Evolutionary conservation across 495 filamentous ascomycete genomes (phyloP), one percentile per base, ranked within the genome.

Genomic region (Lophium mytilinum): DNA sequence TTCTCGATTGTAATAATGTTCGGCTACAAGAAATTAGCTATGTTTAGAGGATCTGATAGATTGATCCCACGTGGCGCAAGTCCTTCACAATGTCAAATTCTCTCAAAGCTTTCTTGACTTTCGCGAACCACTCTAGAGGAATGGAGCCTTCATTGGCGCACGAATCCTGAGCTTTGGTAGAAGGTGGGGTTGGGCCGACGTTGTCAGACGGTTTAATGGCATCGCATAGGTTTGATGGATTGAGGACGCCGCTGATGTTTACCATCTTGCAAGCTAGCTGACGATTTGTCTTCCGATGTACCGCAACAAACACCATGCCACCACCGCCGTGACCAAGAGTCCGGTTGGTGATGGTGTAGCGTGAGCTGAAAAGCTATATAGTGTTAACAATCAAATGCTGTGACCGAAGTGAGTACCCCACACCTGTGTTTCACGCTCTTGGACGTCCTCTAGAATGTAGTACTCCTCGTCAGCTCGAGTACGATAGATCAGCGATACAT

Each of bases 1-100:
- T 73, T 74, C 45, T 73, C 64, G 18, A 79, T 61, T 7, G 45
- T 61, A 55, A 78, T 69, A 37, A 78, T 75, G 60, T 78, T 78
- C 9, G 76, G 76, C 67, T 77, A 56, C 34, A 45, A 19, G 49
- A 19, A 30, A 19, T 45, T 39, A 46, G 15, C 42, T 11, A 55
- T 4, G 40, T 0, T 21, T 49, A 36, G 39, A 49, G 40, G 34
- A 58, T 42, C 19, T 37, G 34, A 12, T 17, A 18, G 9, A 18
- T 48, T 24, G 39, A 48, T 24, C 69, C 50, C 48, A 73, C 71
- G 62, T 76, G 73, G 37, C 56, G 69, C 21, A 78, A 52, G 39
- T 68, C 55, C 45, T 66, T 69, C n/a, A 76, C 61, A 9, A 76
- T 61, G 14, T 69, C 60, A 17, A 74, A 69, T 43, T 72, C 69